Evolutionary conservation across 108 stramenopile genomes (phyloP), one percentile per base, ranked within the genome.

Genomic region (Skeletonema costatum): DNA sequence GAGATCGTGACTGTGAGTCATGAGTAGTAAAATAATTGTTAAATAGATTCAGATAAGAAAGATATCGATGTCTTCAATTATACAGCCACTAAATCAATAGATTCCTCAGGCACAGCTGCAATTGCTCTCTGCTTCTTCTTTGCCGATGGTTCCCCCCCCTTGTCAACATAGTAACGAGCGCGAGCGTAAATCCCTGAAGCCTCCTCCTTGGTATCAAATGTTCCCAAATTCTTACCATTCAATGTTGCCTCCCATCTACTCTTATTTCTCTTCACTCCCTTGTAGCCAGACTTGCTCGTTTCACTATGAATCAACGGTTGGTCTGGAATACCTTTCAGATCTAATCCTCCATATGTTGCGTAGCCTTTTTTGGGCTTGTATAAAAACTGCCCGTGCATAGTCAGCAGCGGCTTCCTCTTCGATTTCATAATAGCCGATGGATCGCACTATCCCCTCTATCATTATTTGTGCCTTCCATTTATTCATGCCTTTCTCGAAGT

Each of bases 391-490:
- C 16, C 44, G 3, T 46, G 44, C 44, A 11, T 46, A 46, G 44
- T 46, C 44, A n/a, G 44, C 44, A 46, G 44, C 44, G 0, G 44
- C 44, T 46, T 46, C 44, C 44, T 46, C 44, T n/a, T 46, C 44
- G 11, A 4, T 25, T 4, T 38, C 60, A 7, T 61, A 61, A 44
- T 61, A 61, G 13, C 60, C 60, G 6, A 61, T 61, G 21, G 60
- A 61, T 14, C 60, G 60, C 13, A 61, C 60, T 16, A 0, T 61
- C 14, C 60, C 60, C 3, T 61, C 21, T 13, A 61, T 44, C 60
- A 61, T 61, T 61, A 61, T 61, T 44, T 61, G 60, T 44, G 60
- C 60, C 44, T 46, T 46, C 44, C 44, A 46, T n/a, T 46, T 46
- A 16, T 46, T 46, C 16, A n/a, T 0, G 3, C 16, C 44, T 46